A percentile compares a stretch with the other conserved stretches of the same genome.
Evolutionary conservation across 768 basidiomycete species (phyloP).

Genomic region (Boletus rubescentipes): DNA sequence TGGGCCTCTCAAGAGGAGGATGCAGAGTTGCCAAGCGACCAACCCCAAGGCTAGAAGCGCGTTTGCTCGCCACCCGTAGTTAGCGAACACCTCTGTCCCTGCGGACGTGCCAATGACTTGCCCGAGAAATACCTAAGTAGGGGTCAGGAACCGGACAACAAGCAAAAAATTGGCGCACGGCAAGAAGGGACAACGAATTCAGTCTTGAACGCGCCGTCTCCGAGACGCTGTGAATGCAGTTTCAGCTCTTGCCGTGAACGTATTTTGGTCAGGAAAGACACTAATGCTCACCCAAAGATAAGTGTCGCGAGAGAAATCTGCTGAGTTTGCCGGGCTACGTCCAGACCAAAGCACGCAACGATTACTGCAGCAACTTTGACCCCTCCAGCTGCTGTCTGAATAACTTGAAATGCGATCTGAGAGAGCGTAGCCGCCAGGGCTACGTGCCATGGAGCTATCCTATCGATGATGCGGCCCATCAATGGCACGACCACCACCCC

Average conservation of each 20-base stretch:
- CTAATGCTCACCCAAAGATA: constrained; percentile 41
- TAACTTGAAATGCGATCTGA: constrained; percentile 48
- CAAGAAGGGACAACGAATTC: constrained; percentile 70
- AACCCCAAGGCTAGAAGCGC: constrained; percentile 59
- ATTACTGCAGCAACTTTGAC: constrained; percentile 66
- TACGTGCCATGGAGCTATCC: constrained; percentile 70
- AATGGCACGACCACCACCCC: constrained; percentile 68
- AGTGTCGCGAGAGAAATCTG: constrained; percentile 64
- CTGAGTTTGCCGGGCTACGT: constrained; percentile 64
- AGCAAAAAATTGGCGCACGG: constrained; percentile 49
- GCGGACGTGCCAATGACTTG: constrained; percentile 79
- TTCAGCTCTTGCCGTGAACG: neutral
- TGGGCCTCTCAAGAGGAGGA: constrained; percentile 66
- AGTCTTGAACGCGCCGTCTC: constrained; percentile 60
- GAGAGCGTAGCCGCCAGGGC: constrained; percentile 51
- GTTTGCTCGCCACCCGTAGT: constrained; percentile 63
- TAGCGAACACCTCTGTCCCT: constrained; percentile 68
- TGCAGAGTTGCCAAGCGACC: constrained; percentile 50
- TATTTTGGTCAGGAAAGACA: neutral
- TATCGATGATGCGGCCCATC: constrained; percentile 65
- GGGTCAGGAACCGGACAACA: too few relatives aligned
- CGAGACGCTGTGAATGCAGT: constrained; percentile 21
- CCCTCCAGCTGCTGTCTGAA: constrained; percentile 68
- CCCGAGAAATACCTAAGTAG: constrained; percentile 56
- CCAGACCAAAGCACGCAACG: constrained; percentile 62